Conservation (phyloP, 164 flowering plant genomes). For the Annona cherimola region DNA sequence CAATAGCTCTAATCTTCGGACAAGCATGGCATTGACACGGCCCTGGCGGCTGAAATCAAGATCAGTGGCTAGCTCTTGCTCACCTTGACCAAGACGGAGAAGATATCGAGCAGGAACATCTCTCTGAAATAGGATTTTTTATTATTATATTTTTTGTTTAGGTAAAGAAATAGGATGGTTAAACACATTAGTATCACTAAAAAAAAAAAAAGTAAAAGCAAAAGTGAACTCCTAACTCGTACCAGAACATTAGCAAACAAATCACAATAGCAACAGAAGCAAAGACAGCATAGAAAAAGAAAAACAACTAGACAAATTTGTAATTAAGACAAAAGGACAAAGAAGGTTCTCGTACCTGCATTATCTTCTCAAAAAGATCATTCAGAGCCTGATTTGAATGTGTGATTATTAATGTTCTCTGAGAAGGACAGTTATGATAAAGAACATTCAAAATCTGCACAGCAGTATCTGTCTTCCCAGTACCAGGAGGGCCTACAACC, state of each 20-base stretch:
- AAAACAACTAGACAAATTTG: neutral
- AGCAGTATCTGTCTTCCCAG: constrained; percentile 98
- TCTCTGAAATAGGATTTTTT: constrained; percentile 41
- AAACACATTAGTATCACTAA: neutral
- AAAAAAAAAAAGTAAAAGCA: no score
- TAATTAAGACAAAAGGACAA: no score
- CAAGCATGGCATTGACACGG: constrained; percentile 98
- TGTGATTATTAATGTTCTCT: constrained; percentile 91
- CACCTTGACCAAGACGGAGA: constrained; percentile 98
- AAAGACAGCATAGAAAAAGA: no score
- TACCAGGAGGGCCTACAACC: constrained; percentile 99
- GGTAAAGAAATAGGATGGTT: neutral
- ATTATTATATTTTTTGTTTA: no score
- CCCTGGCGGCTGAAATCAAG: constrained; percentile 98
- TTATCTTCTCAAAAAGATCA: constrained; percentile 97
- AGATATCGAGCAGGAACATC: constrained; percentile 99
- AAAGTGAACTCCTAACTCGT: neutral
- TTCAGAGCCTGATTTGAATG: constrained; percentile 99
- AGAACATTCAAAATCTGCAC: constrained; percentile 96
- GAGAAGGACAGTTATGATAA: constrained; percentile 99
- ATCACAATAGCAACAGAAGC: neutral
- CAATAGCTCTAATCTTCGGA: constrained; percentile 84
- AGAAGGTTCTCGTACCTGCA: constrained; percentile 51
- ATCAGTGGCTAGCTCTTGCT: constrained; percentile 96
- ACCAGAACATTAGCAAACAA: neutral